phyloP scores from a whole-genome alignment of 441 rosid species.

The Arabidopsis hybrid region DNA sequence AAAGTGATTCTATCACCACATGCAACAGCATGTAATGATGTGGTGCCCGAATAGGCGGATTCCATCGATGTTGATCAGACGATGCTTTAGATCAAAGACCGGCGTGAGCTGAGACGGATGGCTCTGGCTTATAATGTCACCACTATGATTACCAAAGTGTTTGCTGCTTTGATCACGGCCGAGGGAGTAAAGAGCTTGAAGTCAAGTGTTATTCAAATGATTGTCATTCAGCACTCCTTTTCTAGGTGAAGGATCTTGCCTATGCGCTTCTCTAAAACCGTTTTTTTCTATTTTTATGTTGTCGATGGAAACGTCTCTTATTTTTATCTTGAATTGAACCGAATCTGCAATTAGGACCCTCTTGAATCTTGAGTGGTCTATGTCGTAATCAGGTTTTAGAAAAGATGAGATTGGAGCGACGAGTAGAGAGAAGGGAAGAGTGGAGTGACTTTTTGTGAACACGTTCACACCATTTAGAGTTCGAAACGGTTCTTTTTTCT shows the following conservation, averaged over 20 bases:
- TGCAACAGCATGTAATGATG: background rate
- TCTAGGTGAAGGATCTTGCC: constrained; percentile 34
- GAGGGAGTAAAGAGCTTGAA: constrained; percentile 40
- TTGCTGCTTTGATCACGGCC: constrained; percentile 62
- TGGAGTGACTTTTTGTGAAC: constrained; percentile 13
- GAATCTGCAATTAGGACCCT: background rate
- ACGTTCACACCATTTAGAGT: constrained; percentile 38
- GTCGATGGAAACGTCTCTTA: background rate
- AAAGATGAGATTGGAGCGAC: constrained; percentile 6
- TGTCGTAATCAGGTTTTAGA: background rate
- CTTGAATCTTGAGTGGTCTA: constrained; percentile 5
- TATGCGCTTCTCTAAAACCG: background rate
- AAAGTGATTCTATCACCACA: too few relatives aligned
- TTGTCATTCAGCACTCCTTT: constrained; percentile 65
- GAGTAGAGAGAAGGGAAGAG: background rate
- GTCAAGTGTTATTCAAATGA: constrained; percentile 56
- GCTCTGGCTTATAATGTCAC: constrained; percentile 80
- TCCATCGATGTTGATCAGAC: background rate
- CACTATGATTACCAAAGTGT: constrained; percentile 65
- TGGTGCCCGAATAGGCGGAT: background rate
- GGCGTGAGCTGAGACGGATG: constrained; percentile 63
- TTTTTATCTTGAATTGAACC: constrained; percentile 14
- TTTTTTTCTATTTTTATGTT: background rate
- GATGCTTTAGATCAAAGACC: background rate
- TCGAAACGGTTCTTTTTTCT: background rate